These are phyloP conservation scores for Russula sp. DNA, from an alignment of 768 basidiomycete species.

Conservation along the genomic window DNA sequence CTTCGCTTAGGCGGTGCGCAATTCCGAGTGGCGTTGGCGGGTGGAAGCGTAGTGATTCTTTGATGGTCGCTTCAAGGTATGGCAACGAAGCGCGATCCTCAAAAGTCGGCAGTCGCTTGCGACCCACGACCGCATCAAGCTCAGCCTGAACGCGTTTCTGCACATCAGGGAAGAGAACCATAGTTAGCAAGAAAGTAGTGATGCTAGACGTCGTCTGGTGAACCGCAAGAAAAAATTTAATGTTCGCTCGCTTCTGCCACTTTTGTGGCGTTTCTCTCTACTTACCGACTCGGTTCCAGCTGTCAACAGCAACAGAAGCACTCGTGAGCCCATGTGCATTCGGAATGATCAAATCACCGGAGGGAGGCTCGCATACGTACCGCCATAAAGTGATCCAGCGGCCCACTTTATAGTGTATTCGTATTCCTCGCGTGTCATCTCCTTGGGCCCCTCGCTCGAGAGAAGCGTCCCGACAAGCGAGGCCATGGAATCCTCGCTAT, in stretches of 20 bases:
- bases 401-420: conserved; percentile 31
- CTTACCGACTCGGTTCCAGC: conserved; percentile 29
- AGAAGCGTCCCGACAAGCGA: conserved; percentile 28
- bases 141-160: conserved; percentile 26
- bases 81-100: conserved; percentile 24
- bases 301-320: background rate
- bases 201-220: conserved; percentile 26
- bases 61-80: conserved; percentile 29
- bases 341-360: background rate
- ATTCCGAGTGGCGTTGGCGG: conserved; percentile 32
- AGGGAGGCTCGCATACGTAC: conserved; percentile 3
- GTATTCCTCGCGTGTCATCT: conserved; percentile 29
- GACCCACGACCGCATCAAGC: conserved; percentile 26
- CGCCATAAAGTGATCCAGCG: conserved; percentile 29
- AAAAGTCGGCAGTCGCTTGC: conserved; percentile 27
- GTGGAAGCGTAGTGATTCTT: conserved; percentile 30
- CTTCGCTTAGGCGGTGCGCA: conserved; percentile 37
- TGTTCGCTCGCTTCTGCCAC: background rate
- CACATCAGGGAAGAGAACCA: conserved; percentile 29
- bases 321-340: conserved; percentile 1
- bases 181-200: conserved; percentile 27
- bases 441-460: conserved; percentile 20
- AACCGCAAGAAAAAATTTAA: background rate
- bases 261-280: background rate
- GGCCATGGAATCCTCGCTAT: conserved; percentile 22